A percentile compares a stretch with the other conserved stretches of the same genome.
phyloP scores from a whole-genome alignment of 768 basidiomycete genomes.

The Auriscalpium orientale region DNA sequence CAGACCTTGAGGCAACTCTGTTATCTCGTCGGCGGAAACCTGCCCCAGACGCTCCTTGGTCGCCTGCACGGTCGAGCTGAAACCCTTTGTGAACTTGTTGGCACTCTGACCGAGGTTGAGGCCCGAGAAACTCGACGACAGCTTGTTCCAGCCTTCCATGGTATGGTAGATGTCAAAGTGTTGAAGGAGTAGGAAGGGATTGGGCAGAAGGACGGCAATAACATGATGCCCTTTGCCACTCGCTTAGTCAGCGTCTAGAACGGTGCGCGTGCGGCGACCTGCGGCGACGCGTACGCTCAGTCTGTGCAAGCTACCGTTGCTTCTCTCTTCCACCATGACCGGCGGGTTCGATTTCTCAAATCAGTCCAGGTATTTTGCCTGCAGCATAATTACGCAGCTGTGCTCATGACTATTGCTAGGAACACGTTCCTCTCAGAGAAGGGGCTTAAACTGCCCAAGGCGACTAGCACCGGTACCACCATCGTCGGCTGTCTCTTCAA shows the following conservation, averaged over 20 bases:
- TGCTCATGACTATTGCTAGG: conserved; percentile 27
- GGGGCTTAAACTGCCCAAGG: conserved; percentile 70
- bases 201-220: too few relatives aligned
- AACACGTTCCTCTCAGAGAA: conserved; percentile 67
- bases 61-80: conserved; percentile 78
- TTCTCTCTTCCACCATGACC: conserved; percentile 29
- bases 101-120: conserved; percentile 74
- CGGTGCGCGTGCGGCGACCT: not conserved
- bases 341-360: conserved; percentile 74
- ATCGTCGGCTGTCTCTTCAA: conserved; percentile 95
- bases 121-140: conserved; percentile 51
- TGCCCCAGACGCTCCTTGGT: conserved; percentile 85
- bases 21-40: conserved; percentile 86
- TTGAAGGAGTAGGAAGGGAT: too few relatives aligned
- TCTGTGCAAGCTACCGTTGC: not conserved
- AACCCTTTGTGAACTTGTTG: conserved; percentile 68
- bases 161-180: conserved; percentile 1
- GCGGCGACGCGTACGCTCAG: conserved; percentile 10
- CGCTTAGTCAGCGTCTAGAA: not conserved
- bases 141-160: conserved; percentile 58
- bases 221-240: too few relatives aligned
- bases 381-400: too few relatives aligned
- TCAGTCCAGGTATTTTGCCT: conserved; percentile 45
- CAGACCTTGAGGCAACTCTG: conserved; percentile 82
- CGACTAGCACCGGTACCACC: conserved; percentile 91